Percentiles rank a stretch among this genome's conserved stretches.
Evolutionary conservation across 2,329 filamentous ascomycete genomes (phyloP).

Genomic region (Metarhizium rileyi): DNA sequence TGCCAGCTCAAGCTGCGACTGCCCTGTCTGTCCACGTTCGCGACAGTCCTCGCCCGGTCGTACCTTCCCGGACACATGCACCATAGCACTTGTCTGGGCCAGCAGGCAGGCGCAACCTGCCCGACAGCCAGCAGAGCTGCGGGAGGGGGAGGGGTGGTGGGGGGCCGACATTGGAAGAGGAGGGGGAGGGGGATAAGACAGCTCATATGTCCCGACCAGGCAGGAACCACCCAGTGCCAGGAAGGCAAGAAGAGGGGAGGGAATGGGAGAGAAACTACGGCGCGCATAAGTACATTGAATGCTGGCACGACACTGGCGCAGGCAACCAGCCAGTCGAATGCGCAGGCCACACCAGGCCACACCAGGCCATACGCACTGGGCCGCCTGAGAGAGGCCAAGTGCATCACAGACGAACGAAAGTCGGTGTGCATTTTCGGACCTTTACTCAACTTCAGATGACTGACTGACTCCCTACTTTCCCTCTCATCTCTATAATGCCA

Average conservation of each 20-base stretch:
- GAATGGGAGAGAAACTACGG: neutral
- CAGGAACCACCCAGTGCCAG: neutral
- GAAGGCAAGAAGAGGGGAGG: neutral
- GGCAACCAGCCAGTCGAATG: neutral
- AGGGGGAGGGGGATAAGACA: neutral
- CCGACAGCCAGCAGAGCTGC: neutral
- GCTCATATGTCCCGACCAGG: too few relatives aligned
- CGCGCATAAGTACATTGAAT: too few relatives aligned
- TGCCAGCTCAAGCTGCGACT: neutral
- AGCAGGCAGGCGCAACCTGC: neutral
- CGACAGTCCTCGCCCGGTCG: too few relatives aligned
- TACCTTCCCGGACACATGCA: neutral
- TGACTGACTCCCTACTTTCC: neutral
- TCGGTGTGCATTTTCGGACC: constrained; percentile 1
- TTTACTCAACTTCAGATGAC: neutral
- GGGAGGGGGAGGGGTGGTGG: neutral
- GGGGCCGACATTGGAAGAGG: neutral
- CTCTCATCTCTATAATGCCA: neutral
- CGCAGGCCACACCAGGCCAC: neutral
- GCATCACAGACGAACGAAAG: neutral
- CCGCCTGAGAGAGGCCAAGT: neutral
- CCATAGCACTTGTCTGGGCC: neutral
- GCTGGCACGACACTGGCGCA: too few relatives aligned
- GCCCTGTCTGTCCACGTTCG: neutral
- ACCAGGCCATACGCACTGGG: neutral